phyloP scores from a whole-genome alignment of 192 early-diverging fungal genomes.

The Backusella liffmaniae region DNA sequence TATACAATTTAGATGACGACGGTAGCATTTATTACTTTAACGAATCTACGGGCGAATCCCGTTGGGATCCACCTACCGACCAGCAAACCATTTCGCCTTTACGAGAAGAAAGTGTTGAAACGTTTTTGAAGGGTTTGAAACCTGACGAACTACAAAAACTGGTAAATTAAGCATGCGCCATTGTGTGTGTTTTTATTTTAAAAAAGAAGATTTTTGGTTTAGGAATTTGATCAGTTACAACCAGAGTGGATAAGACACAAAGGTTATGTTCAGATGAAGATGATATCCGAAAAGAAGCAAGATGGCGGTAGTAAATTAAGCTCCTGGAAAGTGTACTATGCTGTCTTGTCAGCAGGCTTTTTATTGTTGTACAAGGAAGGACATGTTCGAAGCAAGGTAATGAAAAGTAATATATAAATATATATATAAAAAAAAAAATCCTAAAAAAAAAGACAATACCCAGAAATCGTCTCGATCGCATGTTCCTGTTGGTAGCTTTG shows the following conservation, averaged over 20 bases:
- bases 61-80: slow-evolving; percentile 44
- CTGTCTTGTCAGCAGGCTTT: slow-evolving; percentile 40
- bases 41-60: slow-evolving; percentile 44
- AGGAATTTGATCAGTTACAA: slow-evolving; percentile 46
- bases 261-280: slow-evolving; percentile 49
- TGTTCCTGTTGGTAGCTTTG: slow-evolving; percentile 36
- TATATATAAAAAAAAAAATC: not conserved
- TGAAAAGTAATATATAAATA: too few relatives aligned
- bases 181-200: too few relatives aligned
- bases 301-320: slow-evolving; percentile 24
- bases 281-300: slow-evolving; percentile 33
- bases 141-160: slow-evolving; percentile 28
- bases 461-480: slow-evolving; percentile 33
- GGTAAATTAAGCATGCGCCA: slow-evolving; percentile 5
- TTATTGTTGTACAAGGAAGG: slow-evolving; percentile 31
- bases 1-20: slow-evolving; percentile 37
- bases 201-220: not conserved
- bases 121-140: not conserved
- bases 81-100: not conserved
- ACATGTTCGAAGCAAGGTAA: slow-evolving; percentile 32
- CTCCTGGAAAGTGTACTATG: slow-evolving; percentile 45
- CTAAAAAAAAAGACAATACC: too few relatives aligned
- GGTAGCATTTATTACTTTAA: slow-evolving; percentile 55
- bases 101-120: not conserved
- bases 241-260: slow-evolving; percentile 37